These are phyloP conservation scores for Lasiodiplodia sp. DNA, from an alignment of 2,329 filamentous ascomycete genomes.

Conservation along the genomic window DNA sequence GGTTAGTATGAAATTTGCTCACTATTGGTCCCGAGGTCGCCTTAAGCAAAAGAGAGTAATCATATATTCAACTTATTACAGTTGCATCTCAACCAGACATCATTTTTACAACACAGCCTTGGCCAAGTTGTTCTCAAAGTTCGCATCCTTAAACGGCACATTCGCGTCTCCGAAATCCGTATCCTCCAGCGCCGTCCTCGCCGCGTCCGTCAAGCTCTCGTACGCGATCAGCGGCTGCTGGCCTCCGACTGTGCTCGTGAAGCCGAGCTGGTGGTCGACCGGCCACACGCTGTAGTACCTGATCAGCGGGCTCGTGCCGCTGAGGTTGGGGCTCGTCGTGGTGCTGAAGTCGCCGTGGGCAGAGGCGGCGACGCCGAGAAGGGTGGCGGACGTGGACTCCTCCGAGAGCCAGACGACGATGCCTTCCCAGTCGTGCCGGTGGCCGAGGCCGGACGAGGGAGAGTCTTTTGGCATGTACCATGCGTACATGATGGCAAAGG, in stretches of 20 bases:
- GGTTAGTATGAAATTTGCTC: no score
- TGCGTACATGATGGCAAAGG: constrained; percentile 60
- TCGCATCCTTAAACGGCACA: constrained; percentile 57
- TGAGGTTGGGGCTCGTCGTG: constrained; percentile 50
- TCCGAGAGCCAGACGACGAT: constrained; percentile 60
- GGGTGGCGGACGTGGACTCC: constrained; percentile 48
- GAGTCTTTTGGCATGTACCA: constrained; percentile 62
- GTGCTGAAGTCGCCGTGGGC: constrained; percentile 60
- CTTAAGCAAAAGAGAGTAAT: no score
- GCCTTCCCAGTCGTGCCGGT: constrained; percentile 66
- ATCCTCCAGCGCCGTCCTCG: constrained; percentile 51
- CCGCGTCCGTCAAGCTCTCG: constrained; percentile 56
- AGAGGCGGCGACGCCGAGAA: constrained; percentile 60
- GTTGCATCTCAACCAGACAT: no score
- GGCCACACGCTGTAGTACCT: constrained; percentile 59
- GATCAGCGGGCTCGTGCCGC: constrained; percentile 55
- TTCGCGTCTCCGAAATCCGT: constrained; percentile 57
- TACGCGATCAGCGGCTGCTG: constrained; percentile 58
- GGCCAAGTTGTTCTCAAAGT: constrained; percentile 56
- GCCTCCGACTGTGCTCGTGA: constrained; percentile 51
- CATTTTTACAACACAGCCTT: constrained; percentile 36
- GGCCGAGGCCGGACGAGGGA: constrained; percentile 54
- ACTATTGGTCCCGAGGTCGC: no score
- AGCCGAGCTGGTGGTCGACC: constrained; percentile 55
- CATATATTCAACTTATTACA: no score